phyloP scores from a whole-genome alignment of 257 asterid genomes.

The Solanum lycopersicoides region DNA sequence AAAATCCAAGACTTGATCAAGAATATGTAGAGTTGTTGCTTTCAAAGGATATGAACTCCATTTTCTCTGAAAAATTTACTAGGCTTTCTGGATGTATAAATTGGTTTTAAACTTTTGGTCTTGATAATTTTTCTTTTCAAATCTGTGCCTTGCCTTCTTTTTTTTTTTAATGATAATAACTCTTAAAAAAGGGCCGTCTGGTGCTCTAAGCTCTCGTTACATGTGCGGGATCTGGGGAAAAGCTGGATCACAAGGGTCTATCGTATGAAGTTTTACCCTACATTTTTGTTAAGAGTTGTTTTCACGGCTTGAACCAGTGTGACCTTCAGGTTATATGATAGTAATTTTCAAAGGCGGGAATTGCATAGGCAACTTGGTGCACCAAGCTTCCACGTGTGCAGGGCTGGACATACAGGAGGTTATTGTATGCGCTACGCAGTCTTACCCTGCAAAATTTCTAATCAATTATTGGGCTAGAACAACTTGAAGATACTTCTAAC shows the following conservation, averaged over 20 bases:
- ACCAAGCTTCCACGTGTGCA: neutral
- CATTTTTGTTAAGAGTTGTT: neutral
- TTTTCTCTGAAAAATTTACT: neutral
- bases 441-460: neutral
- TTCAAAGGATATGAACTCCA: constrained; percentile 19
- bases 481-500: neutral
- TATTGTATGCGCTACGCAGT: too few species aligned
- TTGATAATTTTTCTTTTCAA: constrained; percentile 1
- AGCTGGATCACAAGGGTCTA: neutral
- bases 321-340: neutral
- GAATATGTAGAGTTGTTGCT: constrained; percentile 50
- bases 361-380: neutral
- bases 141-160: neutral
- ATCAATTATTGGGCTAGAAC: neutral
- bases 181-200: neutral
- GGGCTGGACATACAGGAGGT: neutral
- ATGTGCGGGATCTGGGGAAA: fast-evolving
- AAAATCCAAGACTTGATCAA: constrained; percentile 72
- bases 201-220: neutral
- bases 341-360: neutral
- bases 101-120: neutral
- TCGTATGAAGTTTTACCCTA: neutral
- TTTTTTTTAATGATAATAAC: neutral
- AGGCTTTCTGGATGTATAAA: neutral
- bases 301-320: fast-evolving